Evolutionary conservation across 2,329 filamentous ascomycete species (phyloP).

Genomic region (Xylariaceae sp.): DNA sequence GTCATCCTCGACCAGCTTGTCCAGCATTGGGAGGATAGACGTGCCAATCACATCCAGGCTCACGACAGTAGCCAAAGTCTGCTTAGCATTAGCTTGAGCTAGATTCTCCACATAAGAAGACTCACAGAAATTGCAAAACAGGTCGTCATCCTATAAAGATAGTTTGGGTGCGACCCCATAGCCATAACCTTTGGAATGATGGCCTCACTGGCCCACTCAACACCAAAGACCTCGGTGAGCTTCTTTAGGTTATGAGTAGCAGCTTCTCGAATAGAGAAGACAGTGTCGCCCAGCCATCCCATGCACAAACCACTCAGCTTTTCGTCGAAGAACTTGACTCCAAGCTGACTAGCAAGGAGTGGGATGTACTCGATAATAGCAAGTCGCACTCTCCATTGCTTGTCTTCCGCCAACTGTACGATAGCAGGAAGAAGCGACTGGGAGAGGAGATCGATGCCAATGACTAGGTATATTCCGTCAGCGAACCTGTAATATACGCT

Average conservation of each 20-base stretch:
- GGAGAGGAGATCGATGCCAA: slow-evolving; percentile 94
- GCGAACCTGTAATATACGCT: not conserved
- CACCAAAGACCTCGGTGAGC: slow-evolving; percentile 95
- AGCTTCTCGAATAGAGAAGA: slow-evolving; percentile 97
- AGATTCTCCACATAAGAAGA: slow-evolving; percentile 17
- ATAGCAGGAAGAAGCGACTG: slow-evolving; percentile 96
- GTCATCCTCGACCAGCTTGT: slow-evolving; percentile 87
- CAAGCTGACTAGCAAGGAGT: slow-evolving; percentile 88
- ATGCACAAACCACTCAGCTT: slow-evolving; percentile 94
- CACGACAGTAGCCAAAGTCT: slow-evolving; percentile 93
- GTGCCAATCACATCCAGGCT: slow-evolving; percentile 89
- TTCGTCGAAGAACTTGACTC: slow-evolving; percentile 97
- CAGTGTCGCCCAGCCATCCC: slow-evolving; percentile 96
- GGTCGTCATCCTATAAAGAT: slow-evolving; percentile 99
- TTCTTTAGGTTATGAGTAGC: slow-evolving; percentile 98
- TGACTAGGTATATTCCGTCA: slow-evolving; percentile 56
- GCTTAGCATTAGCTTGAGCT: slow-evolving; percentile 14
- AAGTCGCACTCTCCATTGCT: slow-evolving; percentile 96
- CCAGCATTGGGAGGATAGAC: slow-evolving; percentile 92
- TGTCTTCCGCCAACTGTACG: slow-evolving; percentile 95
- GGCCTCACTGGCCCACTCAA: slow-evolving; percentile 93
- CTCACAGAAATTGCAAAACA: slow-evolving; percentile 97
- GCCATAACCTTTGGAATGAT: slow-evolving; percentile 99
- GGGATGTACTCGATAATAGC: slow-evolving; percentile 99
- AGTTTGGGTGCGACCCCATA: slow-evolving; percentile 98